These are phyloP conservation scores for Flaveria brownii DNA, from an alignment of 129 eudicot genomes.

Conservation along the genomic window DNA sequence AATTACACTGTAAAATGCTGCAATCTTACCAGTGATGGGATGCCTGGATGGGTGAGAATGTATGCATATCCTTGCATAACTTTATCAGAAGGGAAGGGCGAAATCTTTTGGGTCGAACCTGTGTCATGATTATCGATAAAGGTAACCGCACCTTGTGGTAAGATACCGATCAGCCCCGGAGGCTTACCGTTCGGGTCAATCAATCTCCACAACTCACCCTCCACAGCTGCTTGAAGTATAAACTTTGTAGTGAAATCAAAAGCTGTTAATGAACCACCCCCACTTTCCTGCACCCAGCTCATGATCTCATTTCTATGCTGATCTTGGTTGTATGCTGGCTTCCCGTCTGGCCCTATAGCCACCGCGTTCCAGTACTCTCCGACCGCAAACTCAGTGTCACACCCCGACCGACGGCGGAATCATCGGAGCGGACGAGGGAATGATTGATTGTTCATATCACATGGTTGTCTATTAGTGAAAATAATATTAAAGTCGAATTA, in stretches of 20 bases:
- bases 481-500: too few relatives aligned
- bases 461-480: too few relatives aligned
- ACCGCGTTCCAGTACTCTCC: constrained; percentile 60
- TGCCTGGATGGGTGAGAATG: constrained; percentile 85
- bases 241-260: constrained; percentile 80
- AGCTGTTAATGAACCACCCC: constrained; percentile 58
- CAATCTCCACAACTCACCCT: constrained; percentile 74
- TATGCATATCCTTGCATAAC: constrained; percentile 81
- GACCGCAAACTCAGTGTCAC: constrained; percentile 64
- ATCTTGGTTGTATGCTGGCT: constrained; percentile 60
- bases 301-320: constrained; percentile 51
- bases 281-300: constrained; percentile 48
- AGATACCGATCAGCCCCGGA: constrained; percentile 64
- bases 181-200: constrained; percentile 64
- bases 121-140: constrained; percentile 84
- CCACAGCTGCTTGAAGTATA: constrained; percentile 71
- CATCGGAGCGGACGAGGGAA: too few relatives aligned
- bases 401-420: too few relatives aligned
- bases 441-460: too few relatives aligned
- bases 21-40: constrained; percentile 56
- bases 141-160: constrained; percentile 56
- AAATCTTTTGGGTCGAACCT: constrained; percentile 57
- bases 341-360: constrained; percentile 47
- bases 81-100: constrained; percentile 84
- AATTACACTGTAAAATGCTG: neutral